These are phyloP conservation scores for Neofusicoccum cordaticola DNA, from an alignment of 2,329 filamentous ascomycete genomes.

Conservation along the genomic window DNA sequence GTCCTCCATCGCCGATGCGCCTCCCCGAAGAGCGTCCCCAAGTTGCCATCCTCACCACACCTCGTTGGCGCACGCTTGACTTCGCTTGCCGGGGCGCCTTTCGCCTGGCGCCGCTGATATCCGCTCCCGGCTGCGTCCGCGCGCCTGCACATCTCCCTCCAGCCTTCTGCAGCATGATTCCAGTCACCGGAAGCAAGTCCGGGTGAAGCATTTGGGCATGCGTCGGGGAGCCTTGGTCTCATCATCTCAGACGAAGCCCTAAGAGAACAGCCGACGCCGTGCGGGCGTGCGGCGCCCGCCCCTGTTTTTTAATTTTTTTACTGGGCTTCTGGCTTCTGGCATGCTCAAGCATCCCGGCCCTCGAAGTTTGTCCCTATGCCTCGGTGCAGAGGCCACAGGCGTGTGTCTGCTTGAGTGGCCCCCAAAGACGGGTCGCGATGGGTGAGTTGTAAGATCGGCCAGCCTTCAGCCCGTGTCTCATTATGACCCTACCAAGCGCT, in stretches of 20 bases:
- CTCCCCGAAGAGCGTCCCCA: background rate
- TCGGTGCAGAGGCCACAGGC: too few relatives aligned
- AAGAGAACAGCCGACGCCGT: background rate
- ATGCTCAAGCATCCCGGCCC: background rate
- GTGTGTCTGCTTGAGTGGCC: too few relatives aligned
- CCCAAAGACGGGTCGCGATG: too few relatives aligned
- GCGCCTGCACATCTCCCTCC: too few relatives aligned
- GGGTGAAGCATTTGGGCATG: background rate
- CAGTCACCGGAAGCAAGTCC: background rate
- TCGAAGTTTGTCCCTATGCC: background rate
- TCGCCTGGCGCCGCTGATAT: background rate
- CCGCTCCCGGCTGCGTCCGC: background rate
- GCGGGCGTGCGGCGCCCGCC: background rate
- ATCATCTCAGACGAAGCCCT: background rate
- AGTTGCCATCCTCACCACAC: background rate
- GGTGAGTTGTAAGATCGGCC: too few relatives aligned
- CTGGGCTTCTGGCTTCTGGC: background rate
- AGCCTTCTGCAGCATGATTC: too few relatives aligned
- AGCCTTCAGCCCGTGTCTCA: too few relatives aligned
- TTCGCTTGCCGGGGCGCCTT: too few relatives aligned
- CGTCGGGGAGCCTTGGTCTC: background rate
- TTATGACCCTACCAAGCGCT: too few relatives aligned
- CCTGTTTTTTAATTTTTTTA: background rate
- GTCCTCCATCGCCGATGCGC: constrained; percentile 1
- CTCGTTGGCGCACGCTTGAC: too few relatives aligned